Evolutionary conservation across 1,139 yeast genomes (phyloP).

Genomic region (Kodamaea fungicola): DNA sequence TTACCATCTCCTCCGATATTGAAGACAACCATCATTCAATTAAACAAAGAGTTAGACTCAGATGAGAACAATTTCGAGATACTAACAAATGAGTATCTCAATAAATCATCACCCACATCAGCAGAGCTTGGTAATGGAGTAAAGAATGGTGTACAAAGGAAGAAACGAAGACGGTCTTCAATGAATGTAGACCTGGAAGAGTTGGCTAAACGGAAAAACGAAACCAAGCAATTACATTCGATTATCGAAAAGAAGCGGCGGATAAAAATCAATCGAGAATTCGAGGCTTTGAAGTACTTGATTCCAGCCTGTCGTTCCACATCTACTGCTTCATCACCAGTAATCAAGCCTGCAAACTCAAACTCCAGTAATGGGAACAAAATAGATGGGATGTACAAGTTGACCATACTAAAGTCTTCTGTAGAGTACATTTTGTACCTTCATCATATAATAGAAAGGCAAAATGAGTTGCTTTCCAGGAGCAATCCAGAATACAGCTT

Average conservation of each 20-base stretch:
- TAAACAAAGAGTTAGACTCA: conserved; percentile 46
- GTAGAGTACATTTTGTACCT: conserved; percentile 75
- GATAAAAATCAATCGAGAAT: conserved; percentile 75
- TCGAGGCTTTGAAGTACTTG: conserved; percentile 72
- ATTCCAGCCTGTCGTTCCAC: conserved; percentile 72
- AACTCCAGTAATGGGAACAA: conserved; percentile 28
- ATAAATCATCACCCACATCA: conserved; percentile 5
- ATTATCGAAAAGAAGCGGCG: conserved; percentile 79
- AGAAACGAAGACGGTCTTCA: conserved; percentile 47
- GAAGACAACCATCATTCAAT: conserved; percentile 60
- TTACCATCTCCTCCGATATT: conserved; percentile 60
- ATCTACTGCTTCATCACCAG: conserved; percentile 14
- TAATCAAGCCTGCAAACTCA: conserved; percentile 12
- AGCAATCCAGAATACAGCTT: conserved; percentile 24
- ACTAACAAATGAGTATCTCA: conserved; percentile 35
- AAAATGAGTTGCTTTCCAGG: conserved; percentile 30
- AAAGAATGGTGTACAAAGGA: conserved; percentile 17
- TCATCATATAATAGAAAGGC: conserved; percentile 54
- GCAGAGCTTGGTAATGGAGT: conserved; percentile 3
- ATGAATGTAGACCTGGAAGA: conserved; percentile 50
- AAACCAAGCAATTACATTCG: conserved; percentile 65
- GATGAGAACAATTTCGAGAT: conserved; percentile 43
- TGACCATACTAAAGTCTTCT: conserved; percentile 74
- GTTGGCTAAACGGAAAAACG: conserved; percentile 51
- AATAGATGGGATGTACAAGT: conserved; percentile 71